Conservation (phyloP, 257 asterid genomes). For the Euphrasia confusa region DNA sequence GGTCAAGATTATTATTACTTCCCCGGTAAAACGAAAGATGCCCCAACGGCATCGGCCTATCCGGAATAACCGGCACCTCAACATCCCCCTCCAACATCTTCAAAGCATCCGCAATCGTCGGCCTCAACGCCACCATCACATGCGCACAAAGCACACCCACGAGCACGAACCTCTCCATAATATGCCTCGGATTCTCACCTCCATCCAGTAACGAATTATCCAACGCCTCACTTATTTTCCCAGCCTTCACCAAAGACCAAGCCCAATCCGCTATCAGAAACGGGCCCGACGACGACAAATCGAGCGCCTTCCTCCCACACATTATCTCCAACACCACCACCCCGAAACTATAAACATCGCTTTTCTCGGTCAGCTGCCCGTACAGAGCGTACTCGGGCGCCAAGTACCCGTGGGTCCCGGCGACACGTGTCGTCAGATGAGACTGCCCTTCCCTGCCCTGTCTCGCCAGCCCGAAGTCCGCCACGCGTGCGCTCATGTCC, state of each 20-base stretch:
- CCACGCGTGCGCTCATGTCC: conserved; percentile 87
- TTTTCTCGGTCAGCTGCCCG: conserved; percentile 83
- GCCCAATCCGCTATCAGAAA: conserved; percentile 85
- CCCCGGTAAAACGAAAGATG: conserved; percentile 51
- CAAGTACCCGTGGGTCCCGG: conserved; percentile 89
- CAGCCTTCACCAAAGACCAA: conserved; percentile 68
- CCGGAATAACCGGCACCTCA: conserved; percentile 71
- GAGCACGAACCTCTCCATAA: conserved; percentile 74
- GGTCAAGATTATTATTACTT: conserved; percentile 23
- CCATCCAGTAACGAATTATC: conserved; percentile 43
- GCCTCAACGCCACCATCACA: conserved; percentile 90
- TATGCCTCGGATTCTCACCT: conserved; percentile 48
- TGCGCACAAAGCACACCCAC: conserved; percentile 89
- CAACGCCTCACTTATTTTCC: conserved; percentile 52
- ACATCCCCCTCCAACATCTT: conserved; percentile 90
- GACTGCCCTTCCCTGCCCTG: conserved; percentile 75
- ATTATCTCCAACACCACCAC: conserved; percentile 83
- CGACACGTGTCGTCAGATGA: conserved; percentile 84
- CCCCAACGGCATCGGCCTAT: conserved; percentile 70
- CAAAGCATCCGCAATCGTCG: conserved; percentile 72
- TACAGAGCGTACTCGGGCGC: conserved; percentile 94
- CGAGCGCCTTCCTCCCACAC: conserved; percentile 91
- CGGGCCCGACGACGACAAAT: conserved; percentile 44
- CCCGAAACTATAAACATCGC: conserved; percentile 91
- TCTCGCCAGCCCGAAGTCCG: conserved; percentile 82